Base-by-base conservation (phyloP, 2,329 filamentous ascomycete species). In the Aspergillus sp. region DNA sequence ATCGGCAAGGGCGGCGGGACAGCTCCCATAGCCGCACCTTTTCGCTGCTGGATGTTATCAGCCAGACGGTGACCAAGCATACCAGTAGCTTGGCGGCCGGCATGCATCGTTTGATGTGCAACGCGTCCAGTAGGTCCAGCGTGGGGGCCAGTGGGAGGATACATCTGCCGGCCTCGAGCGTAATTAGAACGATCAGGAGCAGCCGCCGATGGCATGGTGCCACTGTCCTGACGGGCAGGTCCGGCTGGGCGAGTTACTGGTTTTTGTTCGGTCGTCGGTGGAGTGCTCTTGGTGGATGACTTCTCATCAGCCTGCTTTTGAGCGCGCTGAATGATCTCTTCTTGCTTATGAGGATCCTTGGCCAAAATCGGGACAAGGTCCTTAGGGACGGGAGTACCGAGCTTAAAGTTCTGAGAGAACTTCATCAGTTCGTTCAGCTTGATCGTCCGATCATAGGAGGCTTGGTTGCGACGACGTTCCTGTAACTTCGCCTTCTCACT, bases 341-440 rank as follows among this genome's bases (percentile, higher is more conserved):
- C 86, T 73, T 97, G 94, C 76, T 96, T 99, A 43, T 79, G 82
- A n/a, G 91, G 91, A 67, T 99, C 94, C 70, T 97, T 99, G 53
- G 94, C 93, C 55, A 99, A 87, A 60, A 99, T 99, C 1, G 90
- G 87, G 24, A 99, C 91, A 33, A 99, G 76, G 71, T 99, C 94
- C 47, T 83, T 86, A 1, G 94, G 94, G 10, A 99, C 91, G 5
- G 92, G 91, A 2, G 93, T 96, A 46, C 89, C 87, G 16, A 99
- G 82, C 75, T 97, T 97, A 79, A 99, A 99, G 67, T 83, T 94
- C 61, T 86, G 83, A 1, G 94, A 90, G 71, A 99, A 99, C 66
- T 93, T 96, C 79, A 94, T 95, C 52, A 99, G 76, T 73, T 99
- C 94, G 54, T 90, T 95, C 56, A 99, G 73, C 72, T 95, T 96